Conservation (phyloP, 1,284 basidiomycete genomes). For the Volvariella volvacea region DNA sequence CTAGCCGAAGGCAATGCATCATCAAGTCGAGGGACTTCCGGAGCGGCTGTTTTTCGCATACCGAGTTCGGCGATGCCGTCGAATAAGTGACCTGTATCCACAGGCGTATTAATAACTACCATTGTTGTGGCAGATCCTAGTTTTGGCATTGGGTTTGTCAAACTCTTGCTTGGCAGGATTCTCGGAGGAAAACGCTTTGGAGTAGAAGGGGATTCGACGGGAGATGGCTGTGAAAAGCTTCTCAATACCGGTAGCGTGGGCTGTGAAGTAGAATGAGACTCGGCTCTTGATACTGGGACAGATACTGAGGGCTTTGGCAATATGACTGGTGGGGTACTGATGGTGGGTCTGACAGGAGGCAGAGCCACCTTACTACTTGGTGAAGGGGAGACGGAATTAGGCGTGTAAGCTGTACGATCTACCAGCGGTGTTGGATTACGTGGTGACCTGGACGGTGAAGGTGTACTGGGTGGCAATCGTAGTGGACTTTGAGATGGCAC, state of each 20-base stretch:
- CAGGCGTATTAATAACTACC: slow-evolving; percentile 33
- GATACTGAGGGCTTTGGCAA: background rate
- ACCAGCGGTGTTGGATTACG: background rate
- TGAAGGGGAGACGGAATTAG: background rate
- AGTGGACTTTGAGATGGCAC: too few relatives aligned
- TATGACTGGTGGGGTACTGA: too few relatives aligned
- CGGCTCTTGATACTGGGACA: too few relatives aligned
- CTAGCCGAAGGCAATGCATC: slow-evolving; percentile 38
- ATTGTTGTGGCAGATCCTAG: slow-evolving; percentile 43
- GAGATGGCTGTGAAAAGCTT: background rate
- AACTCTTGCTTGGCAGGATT: too few relatives aligned
- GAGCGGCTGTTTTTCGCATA: slow-evolving; percentile 26
- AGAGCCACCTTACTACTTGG: too few relatives aligned
- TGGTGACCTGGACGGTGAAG: background rate
- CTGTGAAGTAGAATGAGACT: too few relatives aligned
- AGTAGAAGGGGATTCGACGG: background rate
- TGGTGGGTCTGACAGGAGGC: too few relatives aligned
- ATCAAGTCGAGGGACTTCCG: slow-evolving; percentile 9
- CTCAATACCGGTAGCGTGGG: background rate
- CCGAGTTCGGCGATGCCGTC: slow-evolving; percentile 54
- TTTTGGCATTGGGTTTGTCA: too few relatives aligned
- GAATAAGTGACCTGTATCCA: slow-evolving; percentile 7
- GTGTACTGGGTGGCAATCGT: background rate
- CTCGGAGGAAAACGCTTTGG: too few relatives aligned
- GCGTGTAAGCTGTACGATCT: background rate